phyloP scores from a whole-genome alignment of 495 filamentous ascomycete genomes.

The Daldinia concentrica region DNA sequence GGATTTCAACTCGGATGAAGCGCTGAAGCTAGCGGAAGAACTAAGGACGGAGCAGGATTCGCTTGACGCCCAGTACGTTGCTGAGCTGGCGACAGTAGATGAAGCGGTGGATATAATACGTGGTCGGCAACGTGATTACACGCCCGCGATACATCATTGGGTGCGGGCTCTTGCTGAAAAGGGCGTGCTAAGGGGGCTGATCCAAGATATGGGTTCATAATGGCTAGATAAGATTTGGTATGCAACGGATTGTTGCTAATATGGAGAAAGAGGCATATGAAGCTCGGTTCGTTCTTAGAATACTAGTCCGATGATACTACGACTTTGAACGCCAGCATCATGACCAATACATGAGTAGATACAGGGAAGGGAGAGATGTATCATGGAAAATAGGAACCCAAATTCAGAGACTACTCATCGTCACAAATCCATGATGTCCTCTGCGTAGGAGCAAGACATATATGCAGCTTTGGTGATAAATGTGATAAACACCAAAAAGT shows the following conservation, averaged over 20 bases:
- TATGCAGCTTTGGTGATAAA: too few species aligned
- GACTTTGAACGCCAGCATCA: too few species aligned
- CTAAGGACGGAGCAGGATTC: conserved; percentile 40
- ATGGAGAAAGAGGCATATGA: not conserved
- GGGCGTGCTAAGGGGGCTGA: conserved; percentile 48
- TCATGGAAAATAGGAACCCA: too few species aligned
- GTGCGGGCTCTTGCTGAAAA: conserved; percentile 53
- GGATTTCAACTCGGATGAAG: conserved; percentile 25
- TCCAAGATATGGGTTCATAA: conserved; percentile 36
- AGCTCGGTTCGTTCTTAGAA: too few species aligned
- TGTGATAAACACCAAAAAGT: too few species aligned
- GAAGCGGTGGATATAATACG: conserved; percentile 42
- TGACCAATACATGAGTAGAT: too few species aligned
- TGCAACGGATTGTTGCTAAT: not conserved
- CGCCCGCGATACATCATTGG: conserved; percentile 56
- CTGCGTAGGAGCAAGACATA: too few species aligned
- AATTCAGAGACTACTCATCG: too few species aligned
- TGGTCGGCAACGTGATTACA: conserved; percentile 53
- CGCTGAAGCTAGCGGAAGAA: conserved; percentile 22
- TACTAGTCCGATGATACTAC: too few species aligned
- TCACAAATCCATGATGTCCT: too few species aligned
- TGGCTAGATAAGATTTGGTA: not conserved
- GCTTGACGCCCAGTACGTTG: conserved; percentile 40
- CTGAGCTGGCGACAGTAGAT: conserved; percentile 35
- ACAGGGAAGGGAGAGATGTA: too few species aligned